A percentile compares a stretch with the other conserved stretches of the same genome.
These are phyloP conservation scores for Hortaea werneckii DNA, from an alignment of 2,329 filamentous ascomycete genomes.

Conservation along the genomic window DNA sequence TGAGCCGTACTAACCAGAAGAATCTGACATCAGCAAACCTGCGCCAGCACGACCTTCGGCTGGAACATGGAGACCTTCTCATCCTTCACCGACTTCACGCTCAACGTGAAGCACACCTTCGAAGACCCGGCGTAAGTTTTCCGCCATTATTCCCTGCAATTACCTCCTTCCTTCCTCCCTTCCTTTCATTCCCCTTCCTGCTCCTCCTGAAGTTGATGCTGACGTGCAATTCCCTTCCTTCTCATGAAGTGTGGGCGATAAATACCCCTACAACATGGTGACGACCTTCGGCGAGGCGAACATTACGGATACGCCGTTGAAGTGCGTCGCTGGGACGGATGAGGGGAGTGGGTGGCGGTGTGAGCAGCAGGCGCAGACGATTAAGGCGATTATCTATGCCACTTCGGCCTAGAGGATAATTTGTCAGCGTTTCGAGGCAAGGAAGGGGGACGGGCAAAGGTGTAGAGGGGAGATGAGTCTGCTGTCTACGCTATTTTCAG, in stretches of 20 bases:
- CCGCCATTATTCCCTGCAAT: no score
- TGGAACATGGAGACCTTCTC: constrained; percentile 16
- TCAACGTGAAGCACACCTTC: constrained; percentile 19
- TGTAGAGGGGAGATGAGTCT: no score
- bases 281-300: constrained; percentile 14
- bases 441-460: no score
- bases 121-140: constrained; percentile 18
- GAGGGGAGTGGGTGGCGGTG: neutral
- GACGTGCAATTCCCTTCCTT: constrained; percentile 1
- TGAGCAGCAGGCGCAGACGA: neutral
- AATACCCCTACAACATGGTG: constrained; percentile 19
- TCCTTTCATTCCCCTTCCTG: no score
- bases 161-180: no score
- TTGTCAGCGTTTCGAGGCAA: neutral
- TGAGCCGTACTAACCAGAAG: no score
- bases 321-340: neutral
- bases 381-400: neutral
- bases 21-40: constrained; percentile 4
- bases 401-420: neutral
- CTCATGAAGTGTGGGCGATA: constrained; percentile 15
- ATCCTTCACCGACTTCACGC: constrained; percentile 12
- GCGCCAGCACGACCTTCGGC: constrained; percentile 14
- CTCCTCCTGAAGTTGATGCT: neutral
- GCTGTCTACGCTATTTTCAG: no score
- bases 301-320: neutral